phyloP scores from a whole-genome alignment of 2,329 filamentous ascomycete species.

The Penicillium psychrosexuale region DNA sequence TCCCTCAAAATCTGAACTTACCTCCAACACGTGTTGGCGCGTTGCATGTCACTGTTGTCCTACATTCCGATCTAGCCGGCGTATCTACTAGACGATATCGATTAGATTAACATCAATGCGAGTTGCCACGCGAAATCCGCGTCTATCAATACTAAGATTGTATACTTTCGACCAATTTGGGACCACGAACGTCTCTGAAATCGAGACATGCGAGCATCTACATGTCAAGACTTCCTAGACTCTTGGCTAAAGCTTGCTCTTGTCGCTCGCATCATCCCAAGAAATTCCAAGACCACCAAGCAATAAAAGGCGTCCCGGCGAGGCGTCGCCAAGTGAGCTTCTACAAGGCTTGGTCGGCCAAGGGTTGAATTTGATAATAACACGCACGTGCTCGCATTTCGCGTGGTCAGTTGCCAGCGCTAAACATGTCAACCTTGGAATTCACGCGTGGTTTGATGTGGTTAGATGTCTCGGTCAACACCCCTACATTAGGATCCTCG shows the following conservation, averaged over 20 bases:
- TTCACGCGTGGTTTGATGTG: neutral
- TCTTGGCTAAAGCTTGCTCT: slow-evolving; percentile 12
- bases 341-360: slow-evolving; percentile 2
- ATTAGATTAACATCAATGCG: neutral
- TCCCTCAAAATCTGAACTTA: neutral
- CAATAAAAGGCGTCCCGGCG: neutral
- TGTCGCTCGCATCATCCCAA: neutral
- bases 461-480: neutral
- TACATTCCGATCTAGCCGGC: neutral
- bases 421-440: neutral
- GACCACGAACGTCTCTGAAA: neutral
- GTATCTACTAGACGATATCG: neutral
- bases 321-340: slow-evolving; percentile 12
- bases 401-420: neutral
- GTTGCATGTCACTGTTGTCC: neutral
- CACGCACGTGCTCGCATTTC: slow-evolving; percentile 5
- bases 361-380: neutral
- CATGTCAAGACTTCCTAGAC: neutral
- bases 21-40: slow-evolving; percentile 3
- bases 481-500: neutral
- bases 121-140: neutral
- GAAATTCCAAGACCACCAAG: neutral
- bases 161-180: neutral
- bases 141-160: neutral
- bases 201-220: neutral